Conservation (phyloP, 768 basidiomycete genomes). For the Termitomyces bulborhizus region DNA sequence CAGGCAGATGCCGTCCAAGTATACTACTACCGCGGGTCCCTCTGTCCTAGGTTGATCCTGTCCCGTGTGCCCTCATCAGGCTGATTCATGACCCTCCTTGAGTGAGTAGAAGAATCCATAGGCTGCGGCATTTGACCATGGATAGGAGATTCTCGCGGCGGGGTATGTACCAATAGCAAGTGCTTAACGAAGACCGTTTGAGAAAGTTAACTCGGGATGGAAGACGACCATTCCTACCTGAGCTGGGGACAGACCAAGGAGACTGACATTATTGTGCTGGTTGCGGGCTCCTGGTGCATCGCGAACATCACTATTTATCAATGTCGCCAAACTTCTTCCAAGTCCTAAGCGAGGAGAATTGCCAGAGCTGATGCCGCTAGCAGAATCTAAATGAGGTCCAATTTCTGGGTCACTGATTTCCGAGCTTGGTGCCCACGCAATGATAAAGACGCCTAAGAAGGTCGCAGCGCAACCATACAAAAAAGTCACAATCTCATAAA, state of each 20-base stretch:
- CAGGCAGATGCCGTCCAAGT: slow-evolving; percentile 16
- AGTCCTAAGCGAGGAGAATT: slow-evolving; percentile 24
- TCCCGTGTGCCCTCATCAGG: slow-evolving; percentile 13
- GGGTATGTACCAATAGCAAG: slow-evolving; percentile 60
- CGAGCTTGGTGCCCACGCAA: slow-evolving; percentile 56
- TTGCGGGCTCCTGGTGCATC: slow-evolving; percentile 42
- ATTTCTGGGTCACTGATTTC: slow-evolving; percentile 22
- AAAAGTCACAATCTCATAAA: slow-evolving; percentile 81
- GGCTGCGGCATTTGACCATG: slow-evolving; percentile 19
- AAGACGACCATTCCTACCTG: slow-evolving; percentile 38
- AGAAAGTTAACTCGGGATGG: background rate
- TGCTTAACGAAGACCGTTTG: slow-evolving; percentile 29
- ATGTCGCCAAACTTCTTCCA: slow-evolving; percentile 36
- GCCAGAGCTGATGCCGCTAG: slow-evolving; percentile 12
- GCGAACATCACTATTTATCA: slow-evolving; percentile 38
- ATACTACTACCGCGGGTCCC: slow-evolving; percentile 19
- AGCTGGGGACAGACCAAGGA: slow-evolving; percentile 70
- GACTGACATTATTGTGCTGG: slow-evolving; percentile 50
- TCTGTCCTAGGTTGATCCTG: slow-evolving; percentile 5
- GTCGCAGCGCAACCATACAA: slow-evolving; percentile 86
- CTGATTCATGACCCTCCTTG: slow-evolving; percentile 14
- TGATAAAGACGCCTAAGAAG: slow-evolving; percentile 83
- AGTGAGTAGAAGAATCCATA: background rate
- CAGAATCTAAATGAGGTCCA: slow-evolving; percentile 18
- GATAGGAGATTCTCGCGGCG: slow-evolving; percentile 42